Evolutionary conservation across 176 grass and related monocot species (phyloP).

Genomic region (Tillandsia leiboldiana): DNA sequence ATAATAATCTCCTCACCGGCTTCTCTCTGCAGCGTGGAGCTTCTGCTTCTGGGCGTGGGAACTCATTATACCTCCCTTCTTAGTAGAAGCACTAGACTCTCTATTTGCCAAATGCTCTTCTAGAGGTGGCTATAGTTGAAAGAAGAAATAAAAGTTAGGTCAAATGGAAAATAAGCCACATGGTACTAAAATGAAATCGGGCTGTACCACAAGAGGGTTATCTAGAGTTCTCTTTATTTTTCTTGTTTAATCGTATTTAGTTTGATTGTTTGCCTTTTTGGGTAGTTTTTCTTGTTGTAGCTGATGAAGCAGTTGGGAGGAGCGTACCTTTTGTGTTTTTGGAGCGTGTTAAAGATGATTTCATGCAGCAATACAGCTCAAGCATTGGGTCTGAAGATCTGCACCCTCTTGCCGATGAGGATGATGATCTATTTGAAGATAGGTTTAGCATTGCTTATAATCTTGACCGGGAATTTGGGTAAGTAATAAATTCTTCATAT

Average conservation of each 20-base stretch:
- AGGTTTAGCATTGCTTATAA: slow-evolving; percentile 86
- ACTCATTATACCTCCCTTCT: no score
- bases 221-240: background rate
- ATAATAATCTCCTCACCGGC: no score
- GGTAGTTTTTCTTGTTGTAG: slow-evolving; percentile 82
- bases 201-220: no score
- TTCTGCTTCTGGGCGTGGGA: no score
- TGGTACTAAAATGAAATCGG: no score
- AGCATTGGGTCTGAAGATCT: slow-evolving; percentile 47
- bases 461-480: slow-evolving; percentile 93
- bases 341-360: slow-evolving; percentile 77
- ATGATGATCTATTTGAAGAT: slow-evolving; percentile 84
- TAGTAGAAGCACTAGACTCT: no score
- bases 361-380: slow-evolving; percentile 79
- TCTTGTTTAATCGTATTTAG: background rate
- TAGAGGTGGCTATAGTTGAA: no score
- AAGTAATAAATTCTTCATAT: background rate
- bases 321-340: slow-evolving; percentile 88
- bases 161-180: no score
- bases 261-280: slow-evolving; percentile 1
- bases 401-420: slow-evolving; percentile 77
- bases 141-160: no score
- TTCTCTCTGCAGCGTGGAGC: no score
- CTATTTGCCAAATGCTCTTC: no score
- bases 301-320: slow-evolving; percentile 57